Base-by-base conservation (phyloP, 1,284 basidiomycete genomes). In the Boletellus dicymbophilus region DNA sequence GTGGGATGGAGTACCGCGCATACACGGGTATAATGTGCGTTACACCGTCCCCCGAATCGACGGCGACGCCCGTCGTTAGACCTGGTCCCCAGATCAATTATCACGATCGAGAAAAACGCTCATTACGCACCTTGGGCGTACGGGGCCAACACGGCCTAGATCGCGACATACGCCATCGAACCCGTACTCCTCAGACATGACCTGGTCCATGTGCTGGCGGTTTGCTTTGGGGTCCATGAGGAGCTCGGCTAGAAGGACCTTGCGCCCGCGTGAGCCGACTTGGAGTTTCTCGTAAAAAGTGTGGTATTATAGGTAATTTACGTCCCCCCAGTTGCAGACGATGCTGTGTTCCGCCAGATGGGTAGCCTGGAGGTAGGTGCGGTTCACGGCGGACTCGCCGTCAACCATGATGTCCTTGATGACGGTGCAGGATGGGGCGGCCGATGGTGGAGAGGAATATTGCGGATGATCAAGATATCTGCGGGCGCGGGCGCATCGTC, bases 271-370 rank as follows among this genome's bases (percentile, higher is more conserved):
- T 22, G 95, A 88, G 66, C 98, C 89, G 58, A 98, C 80, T 60
- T 84, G 81, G 52, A 99, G 82, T 75, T 99, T 99, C 73, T 98
- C 92, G 66, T 93, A 80, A 70, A 99, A 99, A 3, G 96, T 99
- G 70, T 99, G 98, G 73, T 99, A 88, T 97, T 96, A 99, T 13
- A 99, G 79, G 63, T 95, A 85, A 66, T 89, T 88, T 97, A 99
- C 99, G 72, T 99, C 97, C 64, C 94, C 93, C 95, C 96, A 99
- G 74, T 99, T 97, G 65, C 90, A 89, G 48, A 99, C 88, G 70
- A 99, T 97, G 49, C 97, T 97, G 72, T 99, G 97, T 70, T 99
- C 97, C 93, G 99, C 95, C 3, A 97, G 96, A 64, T 99, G 96
- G 2, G 93, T 91, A 48, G 99, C 82, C 72, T 99, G 96, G 26